These are phyloP conservation scores for Serendipita sp. DNA, from an alignment of 768 basidiomycete genomes.

Conservation along the genomic window DNA sequence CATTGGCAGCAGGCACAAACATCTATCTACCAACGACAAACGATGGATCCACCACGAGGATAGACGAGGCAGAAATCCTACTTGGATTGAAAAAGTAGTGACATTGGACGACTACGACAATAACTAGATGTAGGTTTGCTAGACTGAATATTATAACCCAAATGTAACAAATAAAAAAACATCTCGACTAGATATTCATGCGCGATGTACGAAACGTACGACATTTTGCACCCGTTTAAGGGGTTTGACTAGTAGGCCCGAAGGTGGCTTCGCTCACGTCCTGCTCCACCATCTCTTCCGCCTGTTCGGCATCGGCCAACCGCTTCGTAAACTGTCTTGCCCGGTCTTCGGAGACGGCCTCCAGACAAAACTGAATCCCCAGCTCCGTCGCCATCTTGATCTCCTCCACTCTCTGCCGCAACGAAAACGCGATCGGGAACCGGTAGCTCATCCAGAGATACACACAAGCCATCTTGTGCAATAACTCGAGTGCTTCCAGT, in stretches of 20 bases:
- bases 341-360: constrained; percentile 8
- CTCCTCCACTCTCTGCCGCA: constrained; percentile 32
- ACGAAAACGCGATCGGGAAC: constrained; percentile 46
- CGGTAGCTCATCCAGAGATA: constrained; percentile 81
- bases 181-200: too few species aligned
- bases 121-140: not conserved
- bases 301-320: not conserved
- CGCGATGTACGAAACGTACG: too few species aligned
- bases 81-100: not conserved
- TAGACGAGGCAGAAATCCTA: not conserved
- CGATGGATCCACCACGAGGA: not conserved
- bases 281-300: too few species aligned
- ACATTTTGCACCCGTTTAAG: too few species aligned
- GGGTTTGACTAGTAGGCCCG: too few species aligned
- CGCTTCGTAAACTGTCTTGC: not conserved
- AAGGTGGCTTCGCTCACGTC: too few species aligned
- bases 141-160: not conserved
- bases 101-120: not conserved
- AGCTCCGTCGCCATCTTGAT: constrained; percentile 50
- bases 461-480: constrained; percentile 59
- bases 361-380: constrained; percentile 49
- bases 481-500: constrained; percentile 39
- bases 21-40: constrained; percentile 24
- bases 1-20: constrained; percentile 63
- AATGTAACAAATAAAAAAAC: too few species aligned